Evolutionary conservation across 257 asterid genomes (phyloP), one percentile per base, ranked within the genome.

Genomic region (Rehmannia glutinosa): DNA sequence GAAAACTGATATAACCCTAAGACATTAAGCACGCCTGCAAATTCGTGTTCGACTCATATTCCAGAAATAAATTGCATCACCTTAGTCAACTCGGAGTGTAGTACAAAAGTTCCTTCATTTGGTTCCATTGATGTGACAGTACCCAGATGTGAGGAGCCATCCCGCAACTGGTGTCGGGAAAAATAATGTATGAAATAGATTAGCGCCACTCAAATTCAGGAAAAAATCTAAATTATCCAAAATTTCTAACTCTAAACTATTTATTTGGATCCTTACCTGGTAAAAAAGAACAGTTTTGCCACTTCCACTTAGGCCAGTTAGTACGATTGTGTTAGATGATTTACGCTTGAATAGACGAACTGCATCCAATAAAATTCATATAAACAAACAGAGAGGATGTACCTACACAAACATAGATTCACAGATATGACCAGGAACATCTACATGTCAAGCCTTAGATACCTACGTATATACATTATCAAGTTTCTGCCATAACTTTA

Each of bases 41-140:
- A 30, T 36, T 10, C 23, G 43, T 36, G 35, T 1, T 1, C 6
- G 5, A 33, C 8, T 15, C 59, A 52, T 50, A 60, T 17, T 49
- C 62, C 27, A 49, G n/a, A 43, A 27, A 25, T 45, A 23, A 33
- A 53, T 8, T 8, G 36, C 6, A 55, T 58, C 70, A 83, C 90
- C 92, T 86, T 86, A 53, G 70, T 71, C 23, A 50, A 71, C 76
- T 93, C 95, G 5, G 96, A 86, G 76, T 85, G 87, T 57, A 93
- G 78, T 11, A 82, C 55, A 59, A 88, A 90, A 65, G 84, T 80
- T 69, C 78, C 98, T 75, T 83, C 89, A 66, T 93, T 93, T 53
- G 95, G 96, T 64, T 93, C 94, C 96, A 88, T 84, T 27, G 97
- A 93, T 27, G 95, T 93, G 73, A 93, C 96, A 51, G 94, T 84